phyloP scores from a whole-genome alignment of 1,284 basidiomycete genomes.

The Cryptococcus sp. region DNA sequence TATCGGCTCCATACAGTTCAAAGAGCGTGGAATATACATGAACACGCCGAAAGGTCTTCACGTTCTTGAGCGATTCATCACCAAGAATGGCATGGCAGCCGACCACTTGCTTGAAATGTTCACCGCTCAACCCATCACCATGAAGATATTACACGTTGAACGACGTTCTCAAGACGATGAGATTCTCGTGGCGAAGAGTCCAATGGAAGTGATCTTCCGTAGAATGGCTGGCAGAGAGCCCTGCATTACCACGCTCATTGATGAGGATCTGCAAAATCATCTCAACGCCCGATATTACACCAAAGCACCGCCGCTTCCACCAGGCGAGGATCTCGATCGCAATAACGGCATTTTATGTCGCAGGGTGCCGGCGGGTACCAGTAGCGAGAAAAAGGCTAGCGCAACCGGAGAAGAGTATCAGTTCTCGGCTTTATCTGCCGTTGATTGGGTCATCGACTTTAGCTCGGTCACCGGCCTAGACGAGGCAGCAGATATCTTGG shows the following conservation, averaged over 20 bases:
- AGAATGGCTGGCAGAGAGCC: slow-evolving; percentile 86
- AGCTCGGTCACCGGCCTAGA: slow-evolving; percentile 94
- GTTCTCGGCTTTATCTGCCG: slow-evolving; percentile 79
- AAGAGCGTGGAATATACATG: slow-evolving; percentile 93
- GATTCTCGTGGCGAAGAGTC: slow-evolving; percentile 90
- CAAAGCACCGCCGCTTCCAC: slow-evolving; percentile 28
- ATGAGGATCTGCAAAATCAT: slow-evolving; percentile 50
- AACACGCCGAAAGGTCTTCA: slow-evolving; percentile 97
- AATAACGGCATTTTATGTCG: slow-evolving; percentile 54
- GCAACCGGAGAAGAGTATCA: slow-evolving; percentile 61
- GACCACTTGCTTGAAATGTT: slow-evolving; percentile 91
- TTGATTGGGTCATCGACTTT: slow-evolving; percentile 98
- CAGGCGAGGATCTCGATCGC: slow-evolving; percentile 53
- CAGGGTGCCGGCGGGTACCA: slow-evolving; percentile 12
- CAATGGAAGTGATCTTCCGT: slow-evolving; percentile 92
- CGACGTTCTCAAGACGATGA: slow-evolving; percentile 91
- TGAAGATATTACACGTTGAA: slow-evolving; percentile 96
- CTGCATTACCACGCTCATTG: slow-evolving; percentile 61
- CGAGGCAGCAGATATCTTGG: slow-evolving; percentile 95
- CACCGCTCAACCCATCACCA: slow-evolving; percentile 90
- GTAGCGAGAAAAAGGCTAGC: slow-evolving; percentile 10
- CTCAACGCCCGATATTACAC: slow-evolving; percentile 43
- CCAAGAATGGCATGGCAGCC: slow-evolving; percentile 92
- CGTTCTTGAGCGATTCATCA: slow-evolving; percentile 97
- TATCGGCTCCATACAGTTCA: slow-evolving; percentile 82